A percentile compares a stretch with the other conserved stretches of the same genome.
Evolutionary conservation across 2,329 filamentous ascomycete genomes (phyloP).

Genomic region (Cordyceps javanica): DNA sequence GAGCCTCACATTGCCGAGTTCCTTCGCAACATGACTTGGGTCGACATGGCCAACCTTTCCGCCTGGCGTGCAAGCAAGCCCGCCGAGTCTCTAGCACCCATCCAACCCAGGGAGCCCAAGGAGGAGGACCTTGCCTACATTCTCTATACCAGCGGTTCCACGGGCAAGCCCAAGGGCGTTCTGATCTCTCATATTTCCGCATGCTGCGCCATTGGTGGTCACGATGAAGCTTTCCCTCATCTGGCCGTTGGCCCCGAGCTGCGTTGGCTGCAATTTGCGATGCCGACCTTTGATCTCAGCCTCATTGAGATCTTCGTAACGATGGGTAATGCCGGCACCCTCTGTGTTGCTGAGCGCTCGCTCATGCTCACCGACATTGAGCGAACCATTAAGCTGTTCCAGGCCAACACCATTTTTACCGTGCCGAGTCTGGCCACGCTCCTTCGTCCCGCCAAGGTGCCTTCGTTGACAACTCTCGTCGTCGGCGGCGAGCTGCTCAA

Average conservation of each 20-base stretch:
- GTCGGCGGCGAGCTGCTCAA: slow-evolving; percentile 13
- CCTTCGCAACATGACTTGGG: slow-evolving; percentile 8
- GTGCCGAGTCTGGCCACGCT: slow-evolving; percentile 13
- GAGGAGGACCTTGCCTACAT: slow-evolving; percentile 25
- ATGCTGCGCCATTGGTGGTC: slow-evolving; percentile 6
- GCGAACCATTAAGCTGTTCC: slow-evolving; percentile 9
- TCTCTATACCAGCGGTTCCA: slow-evolving; percentile 43
- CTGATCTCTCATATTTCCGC: slow-evolving; percentile 68
- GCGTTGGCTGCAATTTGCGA: slow-evolving; percentile 12
- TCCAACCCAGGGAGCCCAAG: slow-evolving; percentile 17
- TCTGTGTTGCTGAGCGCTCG: slow-evolving; percentile 10
- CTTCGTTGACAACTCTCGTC: slow-evolving; percentile 10
- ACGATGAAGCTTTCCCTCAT: slow-evolving; percentile 4
- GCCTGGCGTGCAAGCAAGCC: slow-evolving; percentile 6
- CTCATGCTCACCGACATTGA: slow-evolving; percentile 14
- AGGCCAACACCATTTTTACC: slow-evolving; percentile 12
- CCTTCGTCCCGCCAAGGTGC: slow-evolving; percentile 9
- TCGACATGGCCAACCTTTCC: slow-evolving; percentile 9
- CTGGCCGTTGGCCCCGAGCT: slow-evolving; percentile 4
- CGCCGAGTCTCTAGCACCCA: not conserved
- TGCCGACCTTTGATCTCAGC: slow-evolving; percentile 12
- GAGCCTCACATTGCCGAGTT: slow-evolving; percentile 17
- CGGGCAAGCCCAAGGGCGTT: slow-evolving; percentile 44
- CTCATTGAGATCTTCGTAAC: slow-evolving; percentile 13
- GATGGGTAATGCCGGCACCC: slow-evolving; percentile 10